Base-by-base conservation (phyloP, 768 basidiomycete species). In the Sarcomyxa edulis region DNA sequence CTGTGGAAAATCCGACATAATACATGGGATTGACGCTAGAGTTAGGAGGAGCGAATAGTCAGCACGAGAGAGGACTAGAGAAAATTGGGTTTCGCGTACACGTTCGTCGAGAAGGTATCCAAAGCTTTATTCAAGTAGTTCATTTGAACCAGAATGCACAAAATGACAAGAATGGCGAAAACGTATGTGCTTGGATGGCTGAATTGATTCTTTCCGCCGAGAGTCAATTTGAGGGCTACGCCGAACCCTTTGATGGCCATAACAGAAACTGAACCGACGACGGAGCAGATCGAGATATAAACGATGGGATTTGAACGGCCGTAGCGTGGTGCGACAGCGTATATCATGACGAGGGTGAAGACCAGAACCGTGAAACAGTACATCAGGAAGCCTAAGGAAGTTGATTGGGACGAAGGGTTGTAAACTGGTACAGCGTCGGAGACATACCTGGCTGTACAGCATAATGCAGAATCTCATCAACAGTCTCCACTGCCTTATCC, bases 231-330 rank as follows among this genome's bases (percentile, higher is more conserved):
- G 52, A 99, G 76, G 2, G 96, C 95, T 32, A 97, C 83, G 31
- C 96, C 96, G 52, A 99, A 92, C 33, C 93, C 95, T 67, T 99
- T 99, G 71, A 97, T 87, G 28, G 92, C 86, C 96, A 99, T 98
- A 63, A 98, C 81, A n/a, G 91, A 92, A 30, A 99, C 80, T 21
- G 90, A 93, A 8, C 96, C 96, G 30, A 92, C 92, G 41, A 97
- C 60, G 8, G 94, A 97, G 61, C 96, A 98, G 53, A 99, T 95
- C 19, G 93, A 93, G 46, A 98, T 76, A 64, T 96, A 98, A 21
- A 96, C 85, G 44, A 92, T 49, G 2, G 96, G 96, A 46, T 85
- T 93, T 40, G 79, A 75, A 31, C 84, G 84, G 22, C 96, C 96
- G 51, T 96, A 77, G 45, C 68, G 79, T 6, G 96, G 96, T 2